Base-by-base conservation (phyloP, 192 early-diverging fungal species). In the Coemansia sp. region DNA sequence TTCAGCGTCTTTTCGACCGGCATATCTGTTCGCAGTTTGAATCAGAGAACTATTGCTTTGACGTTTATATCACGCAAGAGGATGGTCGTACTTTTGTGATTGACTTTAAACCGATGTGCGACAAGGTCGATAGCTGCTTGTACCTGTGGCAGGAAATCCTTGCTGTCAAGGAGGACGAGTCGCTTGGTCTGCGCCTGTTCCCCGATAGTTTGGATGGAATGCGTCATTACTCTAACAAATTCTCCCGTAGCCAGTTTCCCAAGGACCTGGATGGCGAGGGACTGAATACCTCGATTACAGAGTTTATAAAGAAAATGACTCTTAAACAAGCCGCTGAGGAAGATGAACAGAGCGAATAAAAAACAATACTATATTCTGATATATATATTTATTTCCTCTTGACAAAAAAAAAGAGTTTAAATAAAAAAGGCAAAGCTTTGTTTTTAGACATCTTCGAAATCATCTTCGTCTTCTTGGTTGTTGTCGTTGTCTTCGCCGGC, bases 81-180 rank as follows among this genome's bases (percentile, higher is more conserved):
- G 74, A 83, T 20, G 74, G 85, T 20, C 83, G 84, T 22, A 89
- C 91, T 2, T 95, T 86, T 65, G 73, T 99, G 4, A 80, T 99
- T 8, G 96, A 98, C 79, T 93, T 99, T 77, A 97, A 99, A 81
- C 94, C 94, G 0, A 96, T 93, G 78, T 79, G 85, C 18, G 77
- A 81, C 54, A 84, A 83, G 2, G 96, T 96, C 1, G 98, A 99
- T 66, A 73, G 89, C 28, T 81, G 95, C 22, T 78, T 99, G 15
- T 98, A 90, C 70, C 69, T 76, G 8, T 98, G 96, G 96, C 64
- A 85, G 15, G 95, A 97, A 67, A 75, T 84, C 4, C 34, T 65
- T 34, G 41, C 43, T 32, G 60, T 65, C 5, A 34, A 33, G 3
- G 33, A 54, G 12, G 11, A 3, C 14, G 64, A 52, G 20, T 5